Evolutionary conservation across 1,139 yeast species (phyloP).

Genomic region (Geotrichum citri-aurantii): DNA sequence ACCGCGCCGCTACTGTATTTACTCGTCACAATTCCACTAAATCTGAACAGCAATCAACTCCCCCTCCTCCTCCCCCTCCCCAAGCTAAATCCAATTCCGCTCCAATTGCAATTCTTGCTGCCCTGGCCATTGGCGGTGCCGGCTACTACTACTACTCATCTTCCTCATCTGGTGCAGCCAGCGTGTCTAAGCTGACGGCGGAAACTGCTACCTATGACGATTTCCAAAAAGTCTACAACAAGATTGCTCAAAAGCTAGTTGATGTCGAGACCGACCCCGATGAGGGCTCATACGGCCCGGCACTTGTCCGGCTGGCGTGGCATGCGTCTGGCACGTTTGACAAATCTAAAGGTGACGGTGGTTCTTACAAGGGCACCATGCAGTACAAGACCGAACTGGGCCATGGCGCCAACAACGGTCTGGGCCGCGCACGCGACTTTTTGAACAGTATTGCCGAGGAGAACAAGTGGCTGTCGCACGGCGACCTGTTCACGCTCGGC

Average conservation of each 20-base stretch:
- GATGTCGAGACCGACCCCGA: constrained; percentile 70
- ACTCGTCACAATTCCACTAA: constrained; percentile 21
- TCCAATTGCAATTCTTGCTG: constrained; percentile 15
- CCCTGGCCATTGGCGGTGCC: constrained; percentile 18
- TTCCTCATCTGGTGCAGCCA: constrained; percentile 28
- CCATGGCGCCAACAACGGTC: constrained; percentile 73
- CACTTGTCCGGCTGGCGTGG: constrained; percentile 68
- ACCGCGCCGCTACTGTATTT: constrained; percentile 4
- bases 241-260: constrained; percentile 63
- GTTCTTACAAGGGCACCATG: constrained; percentile 83
- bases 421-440: constrained; percentile 60
- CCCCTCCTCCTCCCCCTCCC: constrained; percentile 18
- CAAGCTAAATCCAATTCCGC: constrained; percentile 17
- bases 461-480: constrained; percentile 75
- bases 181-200: constrained; percentile 22
- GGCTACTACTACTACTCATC: constrained; percentile 19
- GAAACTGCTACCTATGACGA: constrained; percentile 43
- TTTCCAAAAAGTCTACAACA: constrained; percentile 73
- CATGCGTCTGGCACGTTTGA: constrained; percentile 68
- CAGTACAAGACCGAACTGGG: constrained; percentile 56
- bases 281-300: constrained; percentile 66
- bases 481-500: constrained; percentile 83
- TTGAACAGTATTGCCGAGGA: constrained; percentile 53
- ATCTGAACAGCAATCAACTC: constrained; percentile 16
- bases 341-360: constrained; percentile 57